Evolutionary conservation across 2,329 filamentous ascomycete species (phyloP).

Genomic region (Biscogniauxia sp.): DNA sequence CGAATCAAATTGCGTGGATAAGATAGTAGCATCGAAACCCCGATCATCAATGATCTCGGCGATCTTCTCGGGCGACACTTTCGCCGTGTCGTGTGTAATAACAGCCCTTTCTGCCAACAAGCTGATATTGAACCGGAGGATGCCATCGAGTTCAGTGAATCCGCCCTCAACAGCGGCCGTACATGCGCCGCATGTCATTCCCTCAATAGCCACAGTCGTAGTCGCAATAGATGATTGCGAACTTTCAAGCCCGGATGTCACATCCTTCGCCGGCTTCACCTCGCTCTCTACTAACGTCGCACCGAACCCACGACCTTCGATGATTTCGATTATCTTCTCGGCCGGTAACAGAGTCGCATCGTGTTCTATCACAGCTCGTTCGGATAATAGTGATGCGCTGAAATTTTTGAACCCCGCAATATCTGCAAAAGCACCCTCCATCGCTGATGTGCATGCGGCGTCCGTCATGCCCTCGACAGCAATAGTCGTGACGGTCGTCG

Average conservation of each 20-base stretch:
- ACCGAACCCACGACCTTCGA: slow-evolving; percentile 75
- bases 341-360: slow-evolving; percentile 56
- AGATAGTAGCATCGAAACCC: slow-evolving; percentile 81
- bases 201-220: slow-evolving; percentile 86
- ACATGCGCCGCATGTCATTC: slow-evolving; percentile 97
- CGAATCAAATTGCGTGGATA: slow-evolving; percentile 69
- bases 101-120: slow-evolving; percentile 89
- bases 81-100: slow-evolving; percentile 73
- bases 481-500: slow-evolving; percentile 67
- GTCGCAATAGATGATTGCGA: slow-evolving; percentile 52
- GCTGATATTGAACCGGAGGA: slow-evolving; percentile 91
- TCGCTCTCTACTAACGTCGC: slow-evolving; percentile 74
- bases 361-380: slow-evolving; percentile 82
- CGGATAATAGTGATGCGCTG: slow-evolving; percentile 79
- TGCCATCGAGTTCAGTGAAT: slow-evolving; percentile 72
- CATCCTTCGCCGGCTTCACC: slow-evolving; percentile 38
- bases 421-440: slow-evolving; percentile 77
- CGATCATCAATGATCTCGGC: slow-evolving; percentile 82
- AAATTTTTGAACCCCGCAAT: slow-evolving; percentile 71
- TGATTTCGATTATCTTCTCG: slow-evolving; percentile 56
- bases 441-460: slow-evolving; percentile 81
- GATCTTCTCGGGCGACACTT: slow-evolving; percentile 71
- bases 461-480: slow-evolving; percentile 88
- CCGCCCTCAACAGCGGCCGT: slow-evolving; percentile 86
- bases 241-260: slow-evolving; percentile 26